phyloP scores from a whole-genome alignment of 495 filamentous ascomycete genomes.

The Letharia lupina region DNA sequence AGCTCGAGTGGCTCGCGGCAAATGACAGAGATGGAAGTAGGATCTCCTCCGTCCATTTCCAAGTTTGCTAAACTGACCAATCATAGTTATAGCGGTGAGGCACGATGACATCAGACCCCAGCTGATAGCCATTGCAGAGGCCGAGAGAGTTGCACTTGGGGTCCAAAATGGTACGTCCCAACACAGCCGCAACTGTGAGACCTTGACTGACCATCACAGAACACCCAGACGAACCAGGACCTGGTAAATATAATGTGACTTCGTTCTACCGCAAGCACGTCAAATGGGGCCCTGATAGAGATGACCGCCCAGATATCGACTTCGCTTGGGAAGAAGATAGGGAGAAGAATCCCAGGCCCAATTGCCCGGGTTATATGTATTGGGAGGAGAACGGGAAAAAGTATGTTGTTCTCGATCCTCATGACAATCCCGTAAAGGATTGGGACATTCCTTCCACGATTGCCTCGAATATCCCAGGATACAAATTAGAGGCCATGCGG shows the following conservation, averaged over 20 bases:
- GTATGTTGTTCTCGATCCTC: neutral
- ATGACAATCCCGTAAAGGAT: neutral
- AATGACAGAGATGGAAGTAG: neutral
- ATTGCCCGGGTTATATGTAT: neutral
- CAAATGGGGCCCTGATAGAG: neutral
- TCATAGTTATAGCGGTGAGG: neutral
- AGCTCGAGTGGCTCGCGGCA: neutral
- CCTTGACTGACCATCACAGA: neutral
- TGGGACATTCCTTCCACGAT: neutral
- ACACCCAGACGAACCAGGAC: neutral
- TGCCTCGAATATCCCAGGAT: neutral
- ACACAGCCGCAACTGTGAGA: neutral
- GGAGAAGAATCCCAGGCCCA: neutral
- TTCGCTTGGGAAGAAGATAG: neutral
- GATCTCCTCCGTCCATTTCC: neutral
- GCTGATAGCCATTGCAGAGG: neutral
- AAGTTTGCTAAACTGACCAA: neutral
- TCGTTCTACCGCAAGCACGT: neutral
- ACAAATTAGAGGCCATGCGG: neutral
- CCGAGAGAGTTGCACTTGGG: neutral
- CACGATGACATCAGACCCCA: neutral
- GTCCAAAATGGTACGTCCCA: neutral
- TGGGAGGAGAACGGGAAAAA: neutral
- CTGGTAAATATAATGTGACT: neutral
- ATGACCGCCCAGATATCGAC: neutral